These are phyloP conservation scores for Penicillium manginii DNA, from an alignment of 495 filamentous ascomycete genomes.

Conservation along the genomic window DNA sequence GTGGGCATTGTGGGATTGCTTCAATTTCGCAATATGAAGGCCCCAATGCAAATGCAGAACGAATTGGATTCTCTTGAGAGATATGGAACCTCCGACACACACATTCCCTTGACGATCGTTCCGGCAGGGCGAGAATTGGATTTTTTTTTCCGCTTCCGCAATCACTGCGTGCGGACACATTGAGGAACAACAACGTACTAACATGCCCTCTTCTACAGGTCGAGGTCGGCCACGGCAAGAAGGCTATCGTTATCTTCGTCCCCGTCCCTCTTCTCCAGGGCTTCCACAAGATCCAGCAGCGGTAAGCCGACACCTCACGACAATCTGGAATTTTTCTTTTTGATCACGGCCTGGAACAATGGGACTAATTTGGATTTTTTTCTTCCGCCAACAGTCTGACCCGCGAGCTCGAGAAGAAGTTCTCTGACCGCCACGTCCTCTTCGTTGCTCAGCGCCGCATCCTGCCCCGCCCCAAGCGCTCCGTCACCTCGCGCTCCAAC, in stretches of 20 bases:
- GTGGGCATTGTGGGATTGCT: slow-evolving; percentile 11
- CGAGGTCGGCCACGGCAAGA: slow-evolving; percentile 99
- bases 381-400: slow-evolving; percentile 68
- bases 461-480: slow-evolving; percentile 95
- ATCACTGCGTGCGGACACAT: slow-evolving; percentile 19
- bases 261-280: slow-evolving; percentile 92
- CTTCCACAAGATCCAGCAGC: slow-evolving; percentile 99
- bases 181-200: slow-evolving; percentile 24
- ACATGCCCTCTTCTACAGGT: slow-evolving; percentile 62
- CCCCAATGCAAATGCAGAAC: neutral
- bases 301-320: slow-evolving; percentile 59
- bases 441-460: slow-evolving; percentile 99
- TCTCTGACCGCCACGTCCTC: slow-evolving; percentile 99
- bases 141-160: slow-evolving; percentile 13
- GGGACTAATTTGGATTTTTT: slow-evolving; percentile 21
- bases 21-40: slow-evolving; percentile 10
- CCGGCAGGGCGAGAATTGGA: slow-evolving; percentile 12
- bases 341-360: slow-evolving; percentile 3
- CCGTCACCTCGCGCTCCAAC: slow-evolving; percentile 86
- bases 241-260: slow-evolving; percentile 99
- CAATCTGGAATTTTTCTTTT: slow-evolving; percentile 10
- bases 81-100: slow-evolving; percentile 1
- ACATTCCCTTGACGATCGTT: slow-evolving; percentile 22
- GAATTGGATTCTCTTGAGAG: neutral
- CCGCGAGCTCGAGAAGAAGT: slow-evolving; percentile 99